Conservation (phyloP, 1,284 basidiomycete species). For the Peniophora sp. region DNA sequence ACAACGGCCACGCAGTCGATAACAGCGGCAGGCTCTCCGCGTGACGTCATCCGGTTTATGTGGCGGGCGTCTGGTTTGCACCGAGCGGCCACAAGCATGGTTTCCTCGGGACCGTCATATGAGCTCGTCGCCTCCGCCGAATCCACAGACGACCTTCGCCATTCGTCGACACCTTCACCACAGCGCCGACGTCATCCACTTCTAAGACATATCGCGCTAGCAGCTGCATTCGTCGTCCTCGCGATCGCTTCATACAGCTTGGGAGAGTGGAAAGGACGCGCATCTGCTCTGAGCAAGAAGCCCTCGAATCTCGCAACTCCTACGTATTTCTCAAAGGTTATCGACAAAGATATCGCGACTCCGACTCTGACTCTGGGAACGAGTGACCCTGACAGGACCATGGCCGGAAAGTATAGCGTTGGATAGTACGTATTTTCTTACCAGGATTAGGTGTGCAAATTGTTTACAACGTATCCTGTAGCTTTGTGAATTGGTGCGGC, state of each 20-base stretch:
- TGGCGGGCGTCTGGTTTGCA: no score
- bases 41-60: no score
- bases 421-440: conserved; percentile 52
- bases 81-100: no score
- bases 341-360: conserved; percentile 8
- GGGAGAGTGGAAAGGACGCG: conserved; percentile 27
- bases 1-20: no score
- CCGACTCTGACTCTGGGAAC: conserved; percentile 13
- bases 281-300: conserved; percentile 17
- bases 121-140: conserved; percentile 16
- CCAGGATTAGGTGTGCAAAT: conserved; percentile 5
- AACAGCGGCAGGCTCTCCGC: no score
- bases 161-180: conserved; percentile 1
- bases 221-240: conserved; percentile 27
- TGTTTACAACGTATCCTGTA: conserved; percentile 19
- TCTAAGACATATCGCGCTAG: conserved; percentile 16
- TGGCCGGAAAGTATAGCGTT: conserved; percentile 59
- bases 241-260: conserved; percentile 36
- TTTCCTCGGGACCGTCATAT: conserved; percentile 13
- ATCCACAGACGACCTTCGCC: conserved; percentile 6
- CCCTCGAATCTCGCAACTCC: conserved; percentile 4
- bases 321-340: conserved; percentile 3
- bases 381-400: conserved; percentile 18
- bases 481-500: conserved; percentile 69
- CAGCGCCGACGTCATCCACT: conserved; percentile 5